Base-by-base conservation (phyloP, 352 stramenopile species). In the Phytophthora cryptogea region DNA sequence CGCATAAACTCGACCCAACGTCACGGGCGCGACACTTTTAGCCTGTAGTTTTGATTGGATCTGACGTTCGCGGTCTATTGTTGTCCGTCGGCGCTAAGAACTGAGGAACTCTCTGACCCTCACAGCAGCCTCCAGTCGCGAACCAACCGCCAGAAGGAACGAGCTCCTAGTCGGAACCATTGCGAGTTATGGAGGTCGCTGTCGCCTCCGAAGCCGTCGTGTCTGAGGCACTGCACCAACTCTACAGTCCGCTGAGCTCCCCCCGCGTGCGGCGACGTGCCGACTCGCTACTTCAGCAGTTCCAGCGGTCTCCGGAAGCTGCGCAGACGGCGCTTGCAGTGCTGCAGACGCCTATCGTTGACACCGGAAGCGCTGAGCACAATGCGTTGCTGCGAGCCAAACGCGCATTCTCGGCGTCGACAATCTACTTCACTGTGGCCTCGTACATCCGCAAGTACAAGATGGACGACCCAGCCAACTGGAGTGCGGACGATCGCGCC, bases 381-480 rank as follows among this genome's bases (percentile, higher is more conserved):
- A 66, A 73, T 31, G 59, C 65, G 17, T 60, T 83, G 41, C 40
- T 76, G 41, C 68, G 73, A 51, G 69, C 69, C 16, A 83, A 90
- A 59, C 84, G 81, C 39, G 71, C 78, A 36, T 92, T 92, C 39
- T 67, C 82, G 8, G 84, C 78, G 3, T 88, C 83, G 6, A 94
- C 82, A 4, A 63, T 92, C 28, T 94, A 94, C 68, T 77, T 80
- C 37, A 75, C 72, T 2, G 84, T 88, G 26, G 66, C 82, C 14
- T 80, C 69, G 8, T 90, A 89, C 51, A 68, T 87, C 51, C 79
- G 77, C 63, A 89, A 83, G 55, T 89, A 88, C 68, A 88, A 86
- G 52, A 64, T 93, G 23, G 78, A 92, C 9, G 69, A 85, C n/a
- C 62, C 65, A 0, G 48, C 54, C 27, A 68, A 65, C 4, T 90